Conservation (phyloP, 371 early-diverging fungal species). For the Haplosporangium sp. region DNA sequence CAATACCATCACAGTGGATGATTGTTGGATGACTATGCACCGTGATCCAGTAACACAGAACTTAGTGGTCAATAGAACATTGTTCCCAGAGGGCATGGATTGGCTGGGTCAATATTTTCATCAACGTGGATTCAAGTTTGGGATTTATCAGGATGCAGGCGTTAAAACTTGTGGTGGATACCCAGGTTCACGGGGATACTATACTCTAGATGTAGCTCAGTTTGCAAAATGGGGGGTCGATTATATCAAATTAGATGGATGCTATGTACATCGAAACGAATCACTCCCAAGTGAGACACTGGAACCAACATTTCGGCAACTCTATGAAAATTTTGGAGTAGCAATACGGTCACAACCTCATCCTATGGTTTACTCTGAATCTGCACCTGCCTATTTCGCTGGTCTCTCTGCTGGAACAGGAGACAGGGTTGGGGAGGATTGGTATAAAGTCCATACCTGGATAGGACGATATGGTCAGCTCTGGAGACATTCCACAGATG, state of each 20-base stretch:
- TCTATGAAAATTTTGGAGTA: conserved; percentile 33
- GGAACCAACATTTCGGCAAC: conserved; percentile 47
- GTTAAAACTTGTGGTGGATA: conserved; percentile 61
- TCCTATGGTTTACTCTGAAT: conserved; percentile 53
- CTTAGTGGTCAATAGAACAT: conserved; percentile 37
- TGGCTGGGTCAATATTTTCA: conserved; percentile 54
- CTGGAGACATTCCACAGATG: conserved; percentile 54
- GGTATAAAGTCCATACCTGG: conserved; percentile 57
- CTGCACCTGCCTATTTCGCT: conserved; percentile 55
- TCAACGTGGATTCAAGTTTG: conserved; percentile 56
- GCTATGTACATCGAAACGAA: conserved; percentile 44
- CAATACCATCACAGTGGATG: conserved; percentile 53
- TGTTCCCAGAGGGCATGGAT: conserved; percentile 54
- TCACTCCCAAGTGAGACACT: conserved; percentile 42
- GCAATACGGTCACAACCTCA: conserved; percentile 30
- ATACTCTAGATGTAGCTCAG: conserved; percentile 42
- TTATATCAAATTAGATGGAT: conserved; percentile 56
- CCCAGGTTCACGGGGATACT: conserved; percentile 58
- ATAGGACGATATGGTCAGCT: conserved; percentile 55
- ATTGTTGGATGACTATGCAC: conserved; percentile 55
- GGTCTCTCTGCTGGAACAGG: conserved; percentile 46
- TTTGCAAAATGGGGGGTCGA: conserved; percentile 55
- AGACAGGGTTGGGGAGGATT: conserved; percentile 42
- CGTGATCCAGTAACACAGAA: conserved; percentile 27
- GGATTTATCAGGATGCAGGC: conserved; percentile 64